Conservation (phyloP, 164 flowering plant species). For the Nymphaea colorata region DNA sequence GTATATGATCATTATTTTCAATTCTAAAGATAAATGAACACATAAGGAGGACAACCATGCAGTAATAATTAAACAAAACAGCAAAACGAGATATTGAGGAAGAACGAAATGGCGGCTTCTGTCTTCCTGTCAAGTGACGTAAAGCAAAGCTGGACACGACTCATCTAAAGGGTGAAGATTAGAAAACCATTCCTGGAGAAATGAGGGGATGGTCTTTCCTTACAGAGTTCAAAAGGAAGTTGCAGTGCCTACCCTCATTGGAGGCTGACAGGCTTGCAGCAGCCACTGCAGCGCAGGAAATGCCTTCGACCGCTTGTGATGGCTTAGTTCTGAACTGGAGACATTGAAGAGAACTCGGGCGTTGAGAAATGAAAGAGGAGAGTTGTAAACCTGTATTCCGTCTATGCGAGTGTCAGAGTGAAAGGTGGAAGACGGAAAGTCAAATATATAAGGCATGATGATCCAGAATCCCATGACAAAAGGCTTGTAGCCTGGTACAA, state of each 20-base stretch:
- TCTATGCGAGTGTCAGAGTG: not conserved
- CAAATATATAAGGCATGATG: not conserved
- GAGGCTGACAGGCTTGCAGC: not conserved
- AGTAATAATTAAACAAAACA: too few species aligned
- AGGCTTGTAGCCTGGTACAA: not conserved
- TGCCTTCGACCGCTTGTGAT: not conserved
- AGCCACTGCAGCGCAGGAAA: too few species aligned
- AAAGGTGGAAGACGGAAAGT: not conserved
- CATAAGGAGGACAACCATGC: too few species aligned
- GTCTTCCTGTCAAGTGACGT: not conserved
- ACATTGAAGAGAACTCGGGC: not conserved
- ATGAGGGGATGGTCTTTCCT: slow-evolving; percentile 3
- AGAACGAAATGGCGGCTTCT: not conserved
- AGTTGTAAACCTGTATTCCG: not conserved
- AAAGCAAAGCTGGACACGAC: not conserved
- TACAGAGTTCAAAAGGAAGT: not conserved
- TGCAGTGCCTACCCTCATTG: not conserved
- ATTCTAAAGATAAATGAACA: too few species aligned
- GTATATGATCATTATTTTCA: too few species aligned
- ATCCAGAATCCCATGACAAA: not conserved
- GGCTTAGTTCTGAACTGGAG: not conserved
- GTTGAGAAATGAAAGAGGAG: not conserved
- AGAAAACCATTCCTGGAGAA: not conserved
- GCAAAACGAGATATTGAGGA: too few species aligned
- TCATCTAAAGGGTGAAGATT: not conserved